Conservation (phyloP, 352 stramenopile species). For the Globisporangium emineosum region DNA sequence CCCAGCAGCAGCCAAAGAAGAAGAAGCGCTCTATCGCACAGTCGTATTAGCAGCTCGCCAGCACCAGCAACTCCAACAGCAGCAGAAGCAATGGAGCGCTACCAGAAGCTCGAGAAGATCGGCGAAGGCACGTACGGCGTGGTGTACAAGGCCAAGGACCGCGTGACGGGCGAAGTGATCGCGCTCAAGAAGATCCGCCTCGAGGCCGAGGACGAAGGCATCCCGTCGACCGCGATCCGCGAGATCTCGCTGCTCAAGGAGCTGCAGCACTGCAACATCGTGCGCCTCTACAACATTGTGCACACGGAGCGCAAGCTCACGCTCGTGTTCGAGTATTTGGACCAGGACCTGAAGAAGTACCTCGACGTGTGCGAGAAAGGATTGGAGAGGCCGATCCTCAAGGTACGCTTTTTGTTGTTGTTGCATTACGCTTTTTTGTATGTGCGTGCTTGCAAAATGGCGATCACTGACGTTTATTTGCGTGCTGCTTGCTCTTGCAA, state of each 20-base stretch:
- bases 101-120: conserved; percentile 96
- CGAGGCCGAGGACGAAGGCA: conserved; percentile 97
- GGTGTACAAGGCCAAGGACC: conserved; percentile 99
- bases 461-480: background rate
- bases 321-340: conserved; percentile 99
- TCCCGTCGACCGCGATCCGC: conserved; percentile 97
- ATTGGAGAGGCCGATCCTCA: conserved; percentile 90
- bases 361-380: conserved; percentile 98
- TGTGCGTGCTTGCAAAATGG: conserved; percentile 6
- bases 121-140: conserved; percentile 98
- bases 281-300: conserved; percentile 99
- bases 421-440: background rate
- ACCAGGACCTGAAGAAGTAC: conserved; percentile 99
- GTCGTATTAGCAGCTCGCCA: background rate
- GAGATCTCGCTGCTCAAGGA: conserved; percentile 99
- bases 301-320: conserved; percentile 99
- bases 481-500: background rate
- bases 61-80: background rate
- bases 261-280: conserved; percentile 98
- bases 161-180: conserved; percentile 95
- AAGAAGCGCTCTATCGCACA: background rate
- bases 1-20: background rate
- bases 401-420: conserved; percentile 27
- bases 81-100: conserved; percentile 74
- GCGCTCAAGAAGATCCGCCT: conserved; percentile 99